Conservation (phyloP, 306 rosid genomes). For the Fragaria ananassa region DNA sequence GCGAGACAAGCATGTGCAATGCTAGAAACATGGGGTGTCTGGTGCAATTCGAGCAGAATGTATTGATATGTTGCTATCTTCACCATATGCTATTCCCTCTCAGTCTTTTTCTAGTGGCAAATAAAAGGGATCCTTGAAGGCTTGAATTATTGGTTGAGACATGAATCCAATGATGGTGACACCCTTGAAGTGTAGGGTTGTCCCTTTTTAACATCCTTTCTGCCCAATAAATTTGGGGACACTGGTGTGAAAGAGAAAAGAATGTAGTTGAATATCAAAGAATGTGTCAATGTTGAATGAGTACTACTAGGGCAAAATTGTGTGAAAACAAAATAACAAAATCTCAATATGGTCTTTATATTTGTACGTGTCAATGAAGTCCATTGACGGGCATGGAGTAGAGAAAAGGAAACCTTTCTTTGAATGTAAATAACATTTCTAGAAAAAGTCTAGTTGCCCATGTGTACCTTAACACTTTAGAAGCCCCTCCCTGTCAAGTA, state of each 20-base stretch:
- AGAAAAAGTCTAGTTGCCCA: constrained; percentile 8
- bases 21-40: neutral
- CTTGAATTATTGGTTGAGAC: neutral
- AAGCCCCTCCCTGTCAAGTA: neutral
- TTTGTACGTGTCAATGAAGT: neutral
- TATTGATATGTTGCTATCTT: neutral
- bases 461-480: neutral
- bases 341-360: neutral
- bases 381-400: neutral
- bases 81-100: neutral
- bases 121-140: neutral
- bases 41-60: neutral
- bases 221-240: neutral
- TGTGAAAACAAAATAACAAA: neutral
- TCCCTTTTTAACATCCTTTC: neutral
- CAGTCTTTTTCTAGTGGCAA: constrained; percentile 2
- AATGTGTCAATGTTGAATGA: constrained; percentile 14
- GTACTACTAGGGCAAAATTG: neutral
- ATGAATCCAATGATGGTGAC: constrained; percentile 8
- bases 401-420: neutral
- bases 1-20: constrained; percentile 3
- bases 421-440: neutral
- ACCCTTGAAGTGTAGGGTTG: neutral
- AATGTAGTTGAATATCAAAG: neutral
- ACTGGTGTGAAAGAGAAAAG: neutral